These are phyloP conservation scores for Spinacia oleracea DNA, from an alignment of 179 eudicot genomes.

Conservation along the genomic window DNA sequence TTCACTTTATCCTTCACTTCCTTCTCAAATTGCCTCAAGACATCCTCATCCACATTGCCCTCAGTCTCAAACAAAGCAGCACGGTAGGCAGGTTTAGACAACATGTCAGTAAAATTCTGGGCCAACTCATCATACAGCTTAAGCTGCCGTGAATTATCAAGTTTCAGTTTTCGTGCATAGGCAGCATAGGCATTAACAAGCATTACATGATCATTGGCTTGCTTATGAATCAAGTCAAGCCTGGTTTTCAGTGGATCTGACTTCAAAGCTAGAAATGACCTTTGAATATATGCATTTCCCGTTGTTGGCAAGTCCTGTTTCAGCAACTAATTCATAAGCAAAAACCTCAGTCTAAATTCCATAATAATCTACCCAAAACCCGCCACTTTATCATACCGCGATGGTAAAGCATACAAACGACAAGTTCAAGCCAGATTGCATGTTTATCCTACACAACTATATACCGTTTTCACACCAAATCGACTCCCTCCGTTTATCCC, in stretches of 20 bases:
- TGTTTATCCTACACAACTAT: neutral
- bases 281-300: constrained; percentile 65
- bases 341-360: neutral
- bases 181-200: constrained; percentile 84
- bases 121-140: constrained; percentile 74
- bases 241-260: constrained; percentile 87
- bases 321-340: constrained; percentile 19
- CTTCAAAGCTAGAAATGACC: constrained; percentile 71
- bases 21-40: constrained; percentile 76
- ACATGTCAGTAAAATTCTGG: constrained; percentile 48
- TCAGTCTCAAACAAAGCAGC: constrained; percentile 55
- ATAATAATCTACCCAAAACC: constrained; percentile 9
- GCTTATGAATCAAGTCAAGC: constrained; percentile 71
- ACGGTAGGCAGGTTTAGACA: constrained; percentile 53
- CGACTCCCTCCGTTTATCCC: neutral
- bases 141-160: constrained; percentile 76
- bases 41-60: constrained; percentile 72
- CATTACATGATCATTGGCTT: constrained; percentile 81
- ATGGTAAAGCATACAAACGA: neutral
- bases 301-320: constrained; percentile 50
- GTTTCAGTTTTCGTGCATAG: constrained; percentile 84
- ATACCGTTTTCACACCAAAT: neutral
- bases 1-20: constrained; percentile 85
- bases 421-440: neutral
- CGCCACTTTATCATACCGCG: neutral